Evolutionary conservation across 495 filamentous ascomycete genomes (phyloP).

Genomic region (Eremomyces bilateralis): DNA sequence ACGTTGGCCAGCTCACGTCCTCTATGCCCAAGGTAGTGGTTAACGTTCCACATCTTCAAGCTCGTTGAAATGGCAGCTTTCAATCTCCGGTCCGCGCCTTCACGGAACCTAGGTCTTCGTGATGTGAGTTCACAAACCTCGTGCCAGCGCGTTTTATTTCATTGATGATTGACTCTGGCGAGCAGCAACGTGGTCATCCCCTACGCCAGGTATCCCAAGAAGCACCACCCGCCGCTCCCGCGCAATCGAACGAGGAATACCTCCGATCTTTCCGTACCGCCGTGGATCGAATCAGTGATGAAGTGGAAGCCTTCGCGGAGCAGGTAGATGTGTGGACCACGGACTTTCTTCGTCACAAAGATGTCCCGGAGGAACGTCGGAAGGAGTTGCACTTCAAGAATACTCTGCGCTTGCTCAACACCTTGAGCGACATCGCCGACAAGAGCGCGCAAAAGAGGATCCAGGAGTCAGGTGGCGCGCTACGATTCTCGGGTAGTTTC

Average conservation of each 20-base stretch:
- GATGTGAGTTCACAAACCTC: too few species aligned
- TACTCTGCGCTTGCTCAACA: constrained; percentile 10
- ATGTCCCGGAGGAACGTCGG: constrained; percentile 7
- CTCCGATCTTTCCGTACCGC: constrained; percentile 34
- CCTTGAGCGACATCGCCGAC: constrained; percentile 16
- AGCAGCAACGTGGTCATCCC: background rate
- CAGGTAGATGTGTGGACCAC: constrained; percentile 32
- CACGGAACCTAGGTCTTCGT: too few species aligned
- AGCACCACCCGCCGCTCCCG: too few species aligned
- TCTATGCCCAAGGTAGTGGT: too few species aligned
- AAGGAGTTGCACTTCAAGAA: constrained; percentile 5
- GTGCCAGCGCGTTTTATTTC: background rate
- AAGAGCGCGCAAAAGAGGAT: constrained; percentile 17
- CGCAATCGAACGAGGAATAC: constrained; percentile 5
- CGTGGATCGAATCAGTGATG: constrained; percentile 36
- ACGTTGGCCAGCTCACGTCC: too few species aligned
- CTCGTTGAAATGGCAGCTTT: too few species aligned
- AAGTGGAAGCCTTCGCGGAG: constrained; percentile 45
- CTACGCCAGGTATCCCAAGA: too few species aligned
- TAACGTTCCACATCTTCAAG: too few species aligned
- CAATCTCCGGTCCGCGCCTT: too few species aligned
- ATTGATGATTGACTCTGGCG: background rate
- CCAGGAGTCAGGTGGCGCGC: too few species aligned
- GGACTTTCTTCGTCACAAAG: constrained; percentile 1
- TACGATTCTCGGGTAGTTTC: too few species aligned